phyloP scores from a whole-genome alignment of 768 basidiomycete genomes.

The Suillus luteus region DNA sequence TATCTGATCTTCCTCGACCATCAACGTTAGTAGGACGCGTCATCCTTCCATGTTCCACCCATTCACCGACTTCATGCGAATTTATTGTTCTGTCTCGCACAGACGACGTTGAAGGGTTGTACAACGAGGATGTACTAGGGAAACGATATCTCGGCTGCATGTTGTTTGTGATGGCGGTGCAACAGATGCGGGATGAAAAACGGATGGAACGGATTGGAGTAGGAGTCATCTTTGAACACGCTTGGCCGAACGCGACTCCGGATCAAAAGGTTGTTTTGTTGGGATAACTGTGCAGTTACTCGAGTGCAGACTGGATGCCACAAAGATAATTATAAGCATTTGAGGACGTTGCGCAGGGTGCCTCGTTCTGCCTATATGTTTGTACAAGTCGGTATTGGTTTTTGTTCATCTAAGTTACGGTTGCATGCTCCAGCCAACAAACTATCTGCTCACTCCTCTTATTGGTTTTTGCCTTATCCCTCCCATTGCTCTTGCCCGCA shows the following conservation, averaged over 20 bases:
- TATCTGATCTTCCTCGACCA: constrained; percentile 2
- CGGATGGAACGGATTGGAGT: constrained; percentile 26
- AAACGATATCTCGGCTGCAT: constrained; percentile 17
- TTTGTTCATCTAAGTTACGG: too few relatives aligned
- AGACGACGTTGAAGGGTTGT: constrained; percentile 12
- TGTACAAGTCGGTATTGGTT: too few relatives aligned
- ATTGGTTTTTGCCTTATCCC: not conserved
- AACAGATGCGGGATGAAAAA: not conserved
- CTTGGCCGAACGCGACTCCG: constrained; percentile 14
- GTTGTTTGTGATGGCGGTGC: constrained; percentile 28
- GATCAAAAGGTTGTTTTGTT: not conserved
- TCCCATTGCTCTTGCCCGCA: not conserved
- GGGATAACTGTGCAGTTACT: not conserved
- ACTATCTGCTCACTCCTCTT: not conserved
- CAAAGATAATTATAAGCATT: too few relatives aligned
- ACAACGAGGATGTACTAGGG: constrained; percentile 18
- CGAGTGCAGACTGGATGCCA: too few relatives aligned
- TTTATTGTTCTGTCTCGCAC: constrained; percentile 26
- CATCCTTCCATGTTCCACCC: constrained; percentile 18
- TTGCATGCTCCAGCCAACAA: not conserved
- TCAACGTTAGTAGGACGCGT: constrained; percentile 18
- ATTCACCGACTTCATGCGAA: constrained; percentile 16
- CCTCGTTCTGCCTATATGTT: too few relatives aligned
- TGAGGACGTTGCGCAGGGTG: too few relatives aligned
- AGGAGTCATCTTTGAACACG: constrained; percentile 22